Base-by-base conservation (phyloP, 495 filamentous ascomycete species). In the Aspergillus indologenus region DNA sequence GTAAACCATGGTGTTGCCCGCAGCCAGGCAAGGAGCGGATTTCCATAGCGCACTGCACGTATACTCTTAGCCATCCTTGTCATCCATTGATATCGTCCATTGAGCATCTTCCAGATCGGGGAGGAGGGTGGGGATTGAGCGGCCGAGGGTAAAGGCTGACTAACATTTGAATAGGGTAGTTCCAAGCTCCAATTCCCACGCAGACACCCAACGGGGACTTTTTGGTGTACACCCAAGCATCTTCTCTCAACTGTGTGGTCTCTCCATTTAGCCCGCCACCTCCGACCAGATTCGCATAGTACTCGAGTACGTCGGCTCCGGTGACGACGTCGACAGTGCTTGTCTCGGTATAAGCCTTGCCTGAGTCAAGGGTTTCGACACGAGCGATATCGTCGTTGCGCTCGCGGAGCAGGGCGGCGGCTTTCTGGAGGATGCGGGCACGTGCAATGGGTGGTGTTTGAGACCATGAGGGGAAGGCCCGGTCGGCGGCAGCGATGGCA, bases 1-100 rank as follows among this genome's bases (percentile, higher is more conserved):
- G 74, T 92, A 92, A 53, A 94, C 81, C 87, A 94, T 91, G 61
- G 86, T 88, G 65, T 94, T 94, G 23, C 90, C 90, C 3, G 90
- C 90, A 11, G 89, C 88, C 17, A 94, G 79, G 57, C 89, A 91
- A 5, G 90, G 87, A 15, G 88, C 89, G 4, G 87, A 88, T 69
- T 94, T 94, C 90, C 90, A 92, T 0, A 92, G 80, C 15, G 90
- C 90, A 69, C 81, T 83, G 53, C 1, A n/a, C 15, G 9, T 49
- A 22, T 14, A 22, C 23, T 47, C 22, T 9, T 15, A 50, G 15
- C 23, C 24, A 46, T n/a, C 31, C 11, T 21, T 18, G n/a, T n/a
- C n/a, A n/a, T n/a, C n/a, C n/a, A n/a, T n/a, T n/a, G n/a, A n/a
- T n/a, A n/a, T n/a, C n/a, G n/a, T 20, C 6, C 24, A 2, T 53